These are phyloP conservation scores for Talinum fruticosum DNA, from an alignment of 148 eudicot species.

Conservation along the genomic window DNA sequence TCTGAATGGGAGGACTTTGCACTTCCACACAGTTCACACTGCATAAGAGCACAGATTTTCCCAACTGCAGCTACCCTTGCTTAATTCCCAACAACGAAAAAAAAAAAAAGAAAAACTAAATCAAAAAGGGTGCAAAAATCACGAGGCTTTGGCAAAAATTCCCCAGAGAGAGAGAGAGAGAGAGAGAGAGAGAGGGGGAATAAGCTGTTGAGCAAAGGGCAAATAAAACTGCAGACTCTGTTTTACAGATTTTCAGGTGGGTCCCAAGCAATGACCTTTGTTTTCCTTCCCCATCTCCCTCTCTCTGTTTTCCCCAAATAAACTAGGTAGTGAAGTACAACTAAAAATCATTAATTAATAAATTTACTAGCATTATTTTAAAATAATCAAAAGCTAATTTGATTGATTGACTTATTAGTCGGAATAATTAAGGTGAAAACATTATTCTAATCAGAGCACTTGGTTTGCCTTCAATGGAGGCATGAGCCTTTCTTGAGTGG, in stretches of 20 bases:
- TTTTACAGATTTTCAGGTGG: conserved; percentile 61
- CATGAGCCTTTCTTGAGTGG: background rate
- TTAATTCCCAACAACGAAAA: conserved; percentile 1
- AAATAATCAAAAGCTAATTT: background rate
- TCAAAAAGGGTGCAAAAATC: conserved; percentile 10
- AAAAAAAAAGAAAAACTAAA: background rate
- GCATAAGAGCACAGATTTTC: conserved; percentile 26
- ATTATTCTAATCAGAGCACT: conserved; percentile 11
- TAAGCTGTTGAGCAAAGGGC: conserved; percentile 20
- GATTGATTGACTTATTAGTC: conserved; percentile 34
- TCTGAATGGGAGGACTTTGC: conserved; percentile 46
- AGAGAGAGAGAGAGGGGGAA: background rate
- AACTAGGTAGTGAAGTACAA: too few species aligned
- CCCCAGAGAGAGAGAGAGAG: conserved; percentile 21
- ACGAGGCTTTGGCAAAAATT: conserved; percentile 6
- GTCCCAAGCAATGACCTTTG: conserved; percentile 41
- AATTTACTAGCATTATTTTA: too few species aligned
- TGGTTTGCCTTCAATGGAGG: conserved; percentile 14
- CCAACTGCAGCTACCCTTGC: conserved; percentile 23
- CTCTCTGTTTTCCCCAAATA: too few species aligned
- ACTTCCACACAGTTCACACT: conserved; percentile 36
- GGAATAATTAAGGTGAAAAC: conserved; percentile 25
- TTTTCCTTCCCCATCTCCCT: background rate
- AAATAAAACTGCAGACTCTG: conserved; percentile 58
- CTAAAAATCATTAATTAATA: too few species aligned